These are phyloP conservation scores for Ambispora gerdemannii DNA, from an alignment of 192 early-diverging fungal genomes.

Conservation along the genomic window DNA sequence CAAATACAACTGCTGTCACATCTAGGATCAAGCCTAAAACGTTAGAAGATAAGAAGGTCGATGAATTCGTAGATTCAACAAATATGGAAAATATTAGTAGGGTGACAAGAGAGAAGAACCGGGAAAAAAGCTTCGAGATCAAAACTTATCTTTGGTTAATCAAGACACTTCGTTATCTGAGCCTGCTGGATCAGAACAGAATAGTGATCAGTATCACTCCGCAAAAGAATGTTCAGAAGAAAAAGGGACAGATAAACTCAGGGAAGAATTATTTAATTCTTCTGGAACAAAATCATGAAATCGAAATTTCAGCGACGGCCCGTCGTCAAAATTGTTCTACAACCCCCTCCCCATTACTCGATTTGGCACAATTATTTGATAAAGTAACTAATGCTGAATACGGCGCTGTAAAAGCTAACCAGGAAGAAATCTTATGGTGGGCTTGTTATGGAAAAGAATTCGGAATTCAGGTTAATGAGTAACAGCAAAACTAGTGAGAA, in stretches of 20 bases:
- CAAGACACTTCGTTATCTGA: slow-evolving; percentile 7
- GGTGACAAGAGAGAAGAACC: slow-evolving; percentile 8
- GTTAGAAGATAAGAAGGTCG: too few relatives aligned
- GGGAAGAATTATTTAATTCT: slow-evolving; percentile 20
- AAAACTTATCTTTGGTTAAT: neutral
- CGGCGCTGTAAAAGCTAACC: slow-evolving; percentile 5
- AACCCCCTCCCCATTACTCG: slow-evolving; percentile 8
- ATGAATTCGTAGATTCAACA: too few relatives aligned
- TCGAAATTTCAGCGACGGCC: slow-evolving; percentile 2
- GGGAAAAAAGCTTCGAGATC: slow-evolving; percentile 14
- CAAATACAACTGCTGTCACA: too few relatives aligned
- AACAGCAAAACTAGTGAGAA: slow-evolving; percentile 15
- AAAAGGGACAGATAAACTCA: slow-evolving; percentile 23
- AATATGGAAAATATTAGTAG: too few relatives aligned
- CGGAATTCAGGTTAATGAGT: neutral
- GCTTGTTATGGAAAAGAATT: neutral
- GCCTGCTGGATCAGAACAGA: slow-evolving; percentile 5
- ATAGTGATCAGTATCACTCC: neutral
- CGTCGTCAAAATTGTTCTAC: slow-evolving; percentile 2
- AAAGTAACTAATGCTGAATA: slow-evolving; percentile 20
- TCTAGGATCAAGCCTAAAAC: too few relatives aligned
- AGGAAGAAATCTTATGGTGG: slow-evolving; percentile 14
- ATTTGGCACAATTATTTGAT: slow-evolving; percentile 23
- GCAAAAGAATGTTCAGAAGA: slow-evolving; percentile 10
- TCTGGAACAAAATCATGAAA: slow-evolving; percentile 15